phyloP scores from a whole-genome alignment of 768 basidiomycete genomes.

The Boletus reticuloceps region DNA sequence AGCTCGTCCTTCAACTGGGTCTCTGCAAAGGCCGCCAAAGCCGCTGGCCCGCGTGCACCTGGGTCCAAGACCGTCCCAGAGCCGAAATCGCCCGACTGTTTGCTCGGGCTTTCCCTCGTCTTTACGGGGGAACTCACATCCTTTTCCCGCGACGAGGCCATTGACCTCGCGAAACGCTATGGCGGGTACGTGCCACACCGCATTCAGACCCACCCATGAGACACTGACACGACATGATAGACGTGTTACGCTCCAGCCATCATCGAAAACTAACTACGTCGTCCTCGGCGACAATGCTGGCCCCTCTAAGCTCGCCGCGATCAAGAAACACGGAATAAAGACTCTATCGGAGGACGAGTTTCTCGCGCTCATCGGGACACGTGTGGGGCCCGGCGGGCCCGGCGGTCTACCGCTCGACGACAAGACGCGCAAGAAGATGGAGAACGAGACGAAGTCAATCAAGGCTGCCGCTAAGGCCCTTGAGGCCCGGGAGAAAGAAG shows the following conservation, averaged over 20 bases:
- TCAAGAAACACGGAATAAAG: slow-evolving; percentile 74
- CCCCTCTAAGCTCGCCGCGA: slow-evolving; percentile 80
- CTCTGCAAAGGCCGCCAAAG: slow-evolving; percentile 56
- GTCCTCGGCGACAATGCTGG: slow-evolving; percentile 88
- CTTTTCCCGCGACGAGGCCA: slow-evolving; percentile 84
- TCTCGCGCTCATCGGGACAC: slow-evolving; percentile 73
- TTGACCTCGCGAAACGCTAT: slow-evolving; percentile 87
- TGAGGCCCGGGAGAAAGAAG: slow-evolving; percentile 35
- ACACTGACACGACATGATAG: slow-evolving; percentile 41
- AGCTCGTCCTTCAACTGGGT: slow-evolving; percentile 51
- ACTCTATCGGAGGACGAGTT: slow-evolving; percentile 89
- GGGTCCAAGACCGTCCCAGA: slow-evolving; percentile 65
- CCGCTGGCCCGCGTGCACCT: slow-evolving; percentile 53
- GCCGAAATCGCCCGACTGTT: slow-evolving; percentile 73
- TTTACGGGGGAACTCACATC: slow-evolving; percentile 92
- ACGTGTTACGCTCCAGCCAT: slow-evolving; percentile 83
- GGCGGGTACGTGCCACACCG: slow-evolving; percentile 68
- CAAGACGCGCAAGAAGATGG: slow-evolving; percentile 76
- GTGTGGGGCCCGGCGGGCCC: slow-evolving; percentile 45
- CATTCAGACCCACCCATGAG: too few species aligned
- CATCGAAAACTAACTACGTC: slow-evolving; percentile 86
- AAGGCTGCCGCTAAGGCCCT: slow-evolving; percentile 72
- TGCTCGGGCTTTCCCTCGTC: slow-evolving; percentile 86
- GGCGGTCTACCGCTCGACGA: slow-evolving; percentile 55
- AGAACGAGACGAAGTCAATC: slow-evolving; percentile 78